Evolutionary conservation across 768 basidiomycete genomes (phyloP), one percentile per base, ranked within the genome.

Genomic region (Leccinum rimulosum): DNA sequence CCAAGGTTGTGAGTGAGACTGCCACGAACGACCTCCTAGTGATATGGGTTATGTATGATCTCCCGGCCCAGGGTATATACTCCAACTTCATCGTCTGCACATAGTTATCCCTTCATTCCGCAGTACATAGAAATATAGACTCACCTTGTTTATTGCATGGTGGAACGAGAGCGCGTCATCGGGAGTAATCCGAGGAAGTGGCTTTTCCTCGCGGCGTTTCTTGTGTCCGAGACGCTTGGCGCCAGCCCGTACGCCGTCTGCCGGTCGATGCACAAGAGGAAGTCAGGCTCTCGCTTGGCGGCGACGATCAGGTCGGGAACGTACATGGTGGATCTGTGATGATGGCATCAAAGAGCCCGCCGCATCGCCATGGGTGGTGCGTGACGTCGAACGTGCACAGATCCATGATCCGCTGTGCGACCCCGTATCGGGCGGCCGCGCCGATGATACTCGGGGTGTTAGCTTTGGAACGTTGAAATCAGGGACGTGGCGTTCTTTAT

Each of bases 371-470:
- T 0, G 95, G 93, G 69, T 93, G 84, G 35, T 80, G 80, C 0
- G 95, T 98, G n/a, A 98, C 78, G 67, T 99, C 97, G 65, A 96
- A 98, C 0, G 93, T 95, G 66, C 87, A 83, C 12, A 93, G 83
- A 69, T 97, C 96, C 25, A 97, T 61, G 63, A 99, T 84, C 27
- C 84, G 80, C 33, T 83, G 75, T 2, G 79, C 77, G 2, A 93
- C 81, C 2, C 89, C 91, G 64, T 98, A 99, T 65, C 96, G 93
- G 4, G 78, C 75, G 3, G 95, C 93, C 0, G 93, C 89, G 22
- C 88, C 84, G 50, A 89, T 71, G 54, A 97, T 82, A 0, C 95
- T 95, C 0, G 93, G 86, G 1, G 68, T 73, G 19, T 76, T 68
- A 8, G 67, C 78, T 80, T 59, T 14, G 25, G 15, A 48, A 59